Conservation (phyloP, 345 rosid genomes). For the Citrus australasica region DNA sequence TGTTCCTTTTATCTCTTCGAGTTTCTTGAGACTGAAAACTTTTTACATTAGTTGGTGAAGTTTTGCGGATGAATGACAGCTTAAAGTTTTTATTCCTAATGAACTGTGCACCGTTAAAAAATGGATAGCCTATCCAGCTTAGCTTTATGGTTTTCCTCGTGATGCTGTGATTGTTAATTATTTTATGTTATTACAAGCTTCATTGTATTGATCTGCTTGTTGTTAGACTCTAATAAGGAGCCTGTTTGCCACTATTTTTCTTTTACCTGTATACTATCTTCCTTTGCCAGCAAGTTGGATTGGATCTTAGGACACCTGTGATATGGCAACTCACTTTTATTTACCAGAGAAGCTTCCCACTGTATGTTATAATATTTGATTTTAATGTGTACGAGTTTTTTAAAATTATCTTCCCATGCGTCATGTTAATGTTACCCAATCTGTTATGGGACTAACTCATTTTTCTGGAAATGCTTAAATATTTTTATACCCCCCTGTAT, state of each 20-base stretch:
- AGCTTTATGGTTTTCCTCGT: neutral
- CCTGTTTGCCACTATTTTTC: neutral
- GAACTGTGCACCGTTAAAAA: neutral
- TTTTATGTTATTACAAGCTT: neutral
- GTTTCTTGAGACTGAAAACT: neutral
- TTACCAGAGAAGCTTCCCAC: neutral
- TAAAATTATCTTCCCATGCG: neutral
- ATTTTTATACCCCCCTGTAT: neutral
- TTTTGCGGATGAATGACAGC: neutral
- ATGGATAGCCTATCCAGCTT: neutral
- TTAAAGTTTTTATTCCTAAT: neutral
- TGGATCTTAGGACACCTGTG: neutral
- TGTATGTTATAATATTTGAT: neutral
- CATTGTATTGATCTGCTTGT: neutral
- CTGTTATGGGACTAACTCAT: neutral
- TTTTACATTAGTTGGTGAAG: neutral
- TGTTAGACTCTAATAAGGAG: neutral
- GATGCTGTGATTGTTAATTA: neutral
- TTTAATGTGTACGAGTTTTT: neutral
- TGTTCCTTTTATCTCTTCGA: neutral
- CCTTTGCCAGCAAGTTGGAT: neutral
- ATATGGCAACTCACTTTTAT: neutral
- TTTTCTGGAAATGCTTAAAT: neutral
- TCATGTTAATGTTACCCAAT: neutral
- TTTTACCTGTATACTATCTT: neutral